These are phyloP conservation scores for Microcera coccophila DNA, from an alignment of 2,329 filamentous ascomycete species.

Conservation along the genomic window DNA sequence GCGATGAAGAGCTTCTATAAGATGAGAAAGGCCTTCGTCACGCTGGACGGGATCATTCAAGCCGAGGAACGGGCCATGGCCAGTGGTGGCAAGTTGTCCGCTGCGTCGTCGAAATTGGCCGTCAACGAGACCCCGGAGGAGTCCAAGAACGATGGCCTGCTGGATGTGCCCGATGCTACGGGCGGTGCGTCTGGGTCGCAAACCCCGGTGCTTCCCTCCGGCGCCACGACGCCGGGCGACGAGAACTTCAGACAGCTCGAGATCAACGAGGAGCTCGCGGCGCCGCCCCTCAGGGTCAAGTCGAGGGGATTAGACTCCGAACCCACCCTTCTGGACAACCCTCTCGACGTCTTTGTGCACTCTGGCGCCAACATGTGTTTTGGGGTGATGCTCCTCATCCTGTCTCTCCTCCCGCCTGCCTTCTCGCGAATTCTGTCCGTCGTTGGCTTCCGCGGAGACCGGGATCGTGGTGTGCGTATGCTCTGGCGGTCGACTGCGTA, in stretches of 20 bases:
- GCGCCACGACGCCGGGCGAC: constrained; percentile 18
- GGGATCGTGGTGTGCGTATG: constrained; percentile 75
- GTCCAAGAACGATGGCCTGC: constrained; percentile 18
- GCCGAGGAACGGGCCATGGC: constrained; percentile 56
- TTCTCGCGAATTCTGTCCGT: constrained; percentile 84
- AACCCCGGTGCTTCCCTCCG: constrained; percentile 37
- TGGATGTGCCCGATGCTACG: constrained; percentile 33
- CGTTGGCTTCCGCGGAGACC: constrained; percentile 87
- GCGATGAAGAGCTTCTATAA: constrained; percentile 91
- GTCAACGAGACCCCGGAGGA: constrained; percentile 36
- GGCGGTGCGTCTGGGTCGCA: constrained; percentile 43
- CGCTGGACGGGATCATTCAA: constrained; percentile 73
- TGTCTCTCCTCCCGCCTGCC: constrained; percentile 89
- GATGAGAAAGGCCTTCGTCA: constrained; percentile 80
- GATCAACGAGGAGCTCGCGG: constrained; percentile 18
- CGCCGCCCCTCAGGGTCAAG: constrained; percentile 21
- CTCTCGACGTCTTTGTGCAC: constrained; percentile 83
- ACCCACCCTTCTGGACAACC: constrained; percentile 64
- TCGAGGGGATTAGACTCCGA: constrained; percentile 48
- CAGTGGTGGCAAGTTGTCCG: constrained; percentile 4
- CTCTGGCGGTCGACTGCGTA: constrained; percentile 88
- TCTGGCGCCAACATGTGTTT: constrained; percentile 87
- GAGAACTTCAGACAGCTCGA: constrained; percentile 15
- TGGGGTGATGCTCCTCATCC: constrained; percentile 76
- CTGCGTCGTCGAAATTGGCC: constrained; percentile 5